Conservation (phyloP, 768 basidiomycete genomes). For the Terana coerulea region DNA sequence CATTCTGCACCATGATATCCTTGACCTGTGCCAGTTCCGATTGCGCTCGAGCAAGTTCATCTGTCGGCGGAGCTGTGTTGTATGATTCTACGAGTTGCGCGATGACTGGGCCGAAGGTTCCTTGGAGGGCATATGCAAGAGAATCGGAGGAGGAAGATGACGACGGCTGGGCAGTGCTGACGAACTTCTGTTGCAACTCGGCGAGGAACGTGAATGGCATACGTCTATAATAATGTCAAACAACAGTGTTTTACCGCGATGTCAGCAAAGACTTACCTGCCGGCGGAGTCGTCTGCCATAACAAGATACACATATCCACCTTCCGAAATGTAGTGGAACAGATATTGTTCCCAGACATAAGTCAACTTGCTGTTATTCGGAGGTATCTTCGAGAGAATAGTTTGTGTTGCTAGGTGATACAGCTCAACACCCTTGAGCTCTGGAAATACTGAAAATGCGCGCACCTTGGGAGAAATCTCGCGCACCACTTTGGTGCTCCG, state of each 20-base stretch:
- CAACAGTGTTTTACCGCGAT: not conserved
- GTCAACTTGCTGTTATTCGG: slow-evolving; percentile 79
- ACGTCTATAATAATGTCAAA: slow-evolving; percentile 43
- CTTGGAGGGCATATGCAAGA: slow-evolving; percentile 66
- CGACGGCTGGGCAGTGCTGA: slow-evolving; percentile 60
- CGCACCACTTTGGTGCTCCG: slow-evolving; percentile 77
- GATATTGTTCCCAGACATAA: slow-evolving; percentile 90
- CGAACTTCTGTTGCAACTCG: slow-evolving; percentile 81
- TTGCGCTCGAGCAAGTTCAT: slow-evolving; percentile 89
- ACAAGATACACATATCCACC: slow-evolving; percentile 85
- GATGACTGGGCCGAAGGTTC: slow-evolving; percentile 65
- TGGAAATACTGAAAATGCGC: slow-evolving; percentile 13
- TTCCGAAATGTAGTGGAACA: slow-evolving; percentile 93
- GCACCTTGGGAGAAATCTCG: slow-evolving; percentile 88
- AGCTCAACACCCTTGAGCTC: not conserved
- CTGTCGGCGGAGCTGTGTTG: slow-evolving; percentile 82
- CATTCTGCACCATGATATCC: slow-evolving; percentile 98
- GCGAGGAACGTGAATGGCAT: slow-evolving; percentile 93
- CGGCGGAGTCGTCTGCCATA: slow-evolving; percentile 92
- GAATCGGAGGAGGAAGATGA: slow-evolving; percentile 35
- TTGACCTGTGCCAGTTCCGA: slow-evolving; percentile 87
- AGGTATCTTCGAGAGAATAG: slow-evolving; percentile 92
- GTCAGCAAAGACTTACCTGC: slow-evolving; percentile 47
- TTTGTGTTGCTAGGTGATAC: slow-evolving; percentile 63
- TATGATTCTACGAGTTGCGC: slow-evolving; percentile 80